These are phyloP conservation scores for Xylaria sp. DNA, from an alignment of 2,329 filamentous ascomycete genomes.

Conservation along the genomic window DNA sequence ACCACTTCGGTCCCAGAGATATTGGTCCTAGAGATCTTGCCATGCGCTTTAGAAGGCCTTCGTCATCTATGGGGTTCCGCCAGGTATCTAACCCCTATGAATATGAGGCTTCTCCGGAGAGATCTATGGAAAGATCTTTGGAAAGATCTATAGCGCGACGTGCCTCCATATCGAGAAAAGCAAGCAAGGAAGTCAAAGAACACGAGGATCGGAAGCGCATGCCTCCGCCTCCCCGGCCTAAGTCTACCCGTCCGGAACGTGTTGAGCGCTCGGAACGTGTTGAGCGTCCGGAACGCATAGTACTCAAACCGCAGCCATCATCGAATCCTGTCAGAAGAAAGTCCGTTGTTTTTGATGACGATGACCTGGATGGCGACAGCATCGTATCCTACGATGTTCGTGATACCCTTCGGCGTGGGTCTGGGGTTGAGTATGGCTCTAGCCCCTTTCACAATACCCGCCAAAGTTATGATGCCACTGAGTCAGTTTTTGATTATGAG, in stretches of 20 bases:
- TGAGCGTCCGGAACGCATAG: conserved; percentile 36
- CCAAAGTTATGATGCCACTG: conserved; percentile 40
- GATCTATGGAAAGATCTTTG: conserved; percentile 49
- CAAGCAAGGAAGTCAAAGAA: conserved; percentile 54
- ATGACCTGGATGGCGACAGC: conserved; percentile 41
- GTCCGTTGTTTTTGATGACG: conserved; percentile 47
- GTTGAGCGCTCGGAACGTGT: conserved; percentile 42
- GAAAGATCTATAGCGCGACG: conserved; percentile 53
- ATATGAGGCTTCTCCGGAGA: conserved; percentile 54
- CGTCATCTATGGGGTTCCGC: conserved; percentile 56
- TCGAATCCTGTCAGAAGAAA: conserved; percentile 39
- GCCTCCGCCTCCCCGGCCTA: conserved; percentile 62
- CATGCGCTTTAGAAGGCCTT: conserved; percentile 50
- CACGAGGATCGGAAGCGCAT: conserved; percentile 60
- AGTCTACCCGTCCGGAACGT: conserved; percentile 48
- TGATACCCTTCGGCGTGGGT: conserved; percentile 40
- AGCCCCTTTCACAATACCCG: conserved; percentile 41
- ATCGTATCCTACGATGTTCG: conserved; percentile 26
- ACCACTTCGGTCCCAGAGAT: conserved; percentile 24
- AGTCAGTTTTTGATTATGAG: conserved; percentile 35
- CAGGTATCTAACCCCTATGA: conserved; percentile 53
- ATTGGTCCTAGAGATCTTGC: conserved; percentile 33
- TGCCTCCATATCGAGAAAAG: conserved; percentile 54
- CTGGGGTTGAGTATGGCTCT: conserved; percentile 46
- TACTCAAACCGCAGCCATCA: conserved; percentile 48